Base-by-base conservation (phyloP, 2,329 filamentous ascomycete genomes). In the Ascochyta clinopodiicola region DNA sequence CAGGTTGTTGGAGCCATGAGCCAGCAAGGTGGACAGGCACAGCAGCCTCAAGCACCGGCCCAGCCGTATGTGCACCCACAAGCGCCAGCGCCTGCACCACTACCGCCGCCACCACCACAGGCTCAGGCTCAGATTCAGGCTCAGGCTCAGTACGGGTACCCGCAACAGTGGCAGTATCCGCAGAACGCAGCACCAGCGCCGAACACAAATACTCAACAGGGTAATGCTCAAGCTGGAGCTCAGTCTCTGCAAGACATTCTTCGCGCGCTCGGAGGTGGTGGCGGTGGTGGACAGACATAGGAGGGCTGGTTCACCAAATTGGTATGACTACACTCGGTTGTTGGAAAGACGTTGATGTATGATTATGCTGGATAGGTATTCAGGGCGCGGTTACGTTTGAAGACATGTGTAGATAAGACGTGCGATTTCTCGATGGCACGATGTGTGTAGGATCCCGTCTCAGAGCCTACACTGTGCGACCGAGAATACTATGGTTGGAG, bases 201-300 rank as follows among this genome's bases (percentile, higher is more conserved):
- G 1, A 62, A 68, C 9, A 44, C 60, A 2, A 61, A 51, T 34
- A 53, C 25, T 6, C 59, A 61, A 44, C 63, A 64, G 51, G 51
- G 49, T 39, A 66, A 61, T 22, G 50, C 59, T 22, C 71, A 73
- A 56, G 59, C 47, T 25, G 58, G 57, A 15, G 64, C 56, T 10
- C 64, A 61, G 43, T 68, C 68, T 17, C 46, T 73, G 10, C 66
- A 73, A 37, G 72, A 73, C 47, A 73, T 74, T 24, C 51, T 74
- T 21, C 61, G 71, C 44, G 64, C 65, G 7, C 59, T 74, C 5
- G 65, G 67, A 31, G 64, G 58, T n/a, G 61, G 57, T 7, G 62
- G 29, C 29, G 29, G 63, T 24, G 62, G 62, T 32, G 42, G 52
- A 15, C 42, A 51, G 24, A 13, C 24, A 10, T 50, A 46, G 37